Percentiles rank a stretch among this genome's conserved stretches.
These are phyloP conservation scores for Phytophthora fragariaefolia DNA, from an alignment of 352 stramenopile species.

Conservation along the genomic window DNA sequence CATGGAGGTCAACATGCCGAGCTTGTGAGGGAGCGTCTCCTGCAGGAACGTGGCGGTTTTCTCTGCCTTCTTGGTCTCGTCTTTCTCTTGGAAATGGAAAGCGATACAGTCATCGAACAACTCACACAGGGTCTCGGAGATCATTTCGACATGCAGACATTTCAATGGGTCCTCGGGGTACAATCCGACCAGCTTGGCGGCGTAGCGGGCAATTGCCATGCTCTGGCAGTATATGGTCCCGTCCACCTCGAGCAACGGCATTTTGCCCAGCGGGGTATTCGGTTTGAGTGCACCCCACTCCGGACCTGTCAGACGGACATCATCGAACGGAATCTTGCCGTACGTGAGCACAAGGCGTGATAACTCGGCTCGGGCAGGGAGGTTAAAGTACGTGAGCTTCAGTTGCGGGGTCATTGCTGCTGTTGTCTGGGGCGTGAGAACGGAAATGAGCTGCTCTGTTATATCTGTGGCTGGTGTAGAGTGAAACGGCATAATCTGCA, in stretches of 20 bases:
- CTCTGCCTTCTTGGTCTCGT: slow-evolving; percentile 46
- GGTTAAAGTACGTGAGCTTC: slow-evolving; percentile 46
- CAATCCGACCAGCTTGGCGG: slow-evolving; percentile 41
- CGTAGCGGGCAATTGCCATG: slow-evolving; percentile 52
- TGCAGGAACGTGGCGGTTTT: slow-evolving; percentile 51
- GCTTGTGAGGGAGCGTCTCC: slow-evolving; percentile 42
- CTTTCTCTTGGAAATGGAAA: slow-evolving; percentile 39
- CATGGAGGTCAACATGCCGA: slow-evolving; percentile 49
- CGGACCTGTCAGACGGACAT: slow-evolving; percentile 42
- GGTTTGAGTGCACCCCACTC: slow-evolving; percentile 47
- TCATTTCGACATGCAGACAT: slow-evolving; percentile 41
- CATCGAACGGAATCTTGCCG: slow-evolving; percentile 57
- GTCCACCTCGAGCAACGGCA: slow-evolving; percentile 49
- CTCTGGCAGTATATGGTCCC: slow-evolving; percentile 46
- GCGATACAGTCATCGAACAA: slow-evolving; percentile 20
- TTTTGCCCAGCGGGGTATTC: slow-evolving; percentile 46
- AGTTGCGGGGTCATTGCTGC: slow-evolving; percentile 8
- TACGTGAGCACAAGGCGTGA: slow-evolving; percentile 52
- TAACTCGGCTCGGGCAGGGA: slow-evolving; percentile 55
- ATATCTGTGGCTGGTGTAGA: background rate
- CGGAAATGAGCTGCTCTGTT: background rate
- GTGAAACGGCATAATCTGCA: no score
- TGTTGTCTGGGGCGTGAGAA: background rate
- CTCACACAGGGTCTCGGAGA: slow-evolving; percentile 34
- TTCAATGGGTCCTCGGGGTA: slow-evolving; percentile 39